Evolutionary conservation across 164 flowering plant genomes (phyloP).

Genomic region (Magnolia officinalis): DNA sequence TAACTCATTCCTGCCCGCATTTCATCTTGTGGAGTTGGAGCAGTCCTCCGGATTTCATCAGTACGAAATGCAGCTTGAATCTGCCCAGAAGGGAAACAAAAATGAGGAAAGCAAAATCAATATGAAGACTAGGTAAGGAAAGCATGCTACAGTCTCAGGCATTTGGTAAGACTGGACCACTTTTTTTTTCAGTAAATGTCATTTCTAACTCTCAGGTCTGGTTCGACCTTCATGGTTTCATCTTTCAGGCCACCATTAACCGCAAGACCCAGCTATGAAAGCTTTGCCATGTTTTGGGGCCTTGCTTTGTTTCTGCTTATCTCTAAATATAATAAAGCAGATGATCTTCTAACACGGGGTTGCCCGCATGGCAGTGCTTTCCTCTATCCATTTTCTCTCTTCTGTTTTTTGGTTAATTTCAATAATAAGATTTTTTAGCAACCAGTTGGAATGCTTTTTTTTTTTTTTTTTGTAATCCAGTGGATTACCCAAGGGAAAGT

Average conservation of each 20-base stretch:
- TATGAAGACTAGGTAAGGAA: neutral
- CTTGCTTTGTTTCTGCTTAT: neutral
- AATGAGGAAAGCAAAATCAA: neutral
- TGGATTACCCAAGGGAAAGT: too few species aligned
- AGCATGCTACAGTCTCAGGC: neutral
- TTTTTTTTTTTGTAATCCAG: too few species aligned
- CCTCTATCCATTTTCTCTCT: too few species aligned
- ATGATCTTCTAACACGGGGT: too few species aligned
- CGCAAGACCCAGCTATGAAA: neutral
- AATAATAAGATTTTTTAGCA: too few species aligned
- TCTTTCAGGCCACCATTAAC: neutral
- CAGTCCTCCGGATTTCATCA: constrained; percentile 92
- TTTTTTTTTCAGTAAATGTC: neutral
- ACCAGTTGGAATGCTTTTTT: too few species aligned
- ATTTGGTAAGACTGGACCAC: neutral
- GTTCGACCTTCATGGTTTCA: too few species aligned
- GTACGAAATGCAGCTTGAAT: constrained; percentile 99
- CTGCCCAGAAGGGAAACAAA: constrained; percentile 31
- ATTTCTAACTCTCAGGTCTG: neutral
- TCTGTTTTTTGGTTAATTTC: too few species aligned
- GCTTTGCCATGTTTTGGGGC: constrained; percentile 1
- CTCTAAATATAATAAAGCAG: too few species aligned
- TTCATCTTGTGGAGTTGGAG: constrained; percentile 98
- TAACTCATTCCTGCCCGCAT: constrained; percentile 99
- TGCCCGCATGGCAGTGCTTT: too few species aligned